A percentile compares a stretch with the other conserved stretches of the same genome.
These are phyloP conservation scores for Xerocomus nothofagi DNA, from an alignment of 1,284 basidiomycete species.

Conservation along the genomic window DNA sequence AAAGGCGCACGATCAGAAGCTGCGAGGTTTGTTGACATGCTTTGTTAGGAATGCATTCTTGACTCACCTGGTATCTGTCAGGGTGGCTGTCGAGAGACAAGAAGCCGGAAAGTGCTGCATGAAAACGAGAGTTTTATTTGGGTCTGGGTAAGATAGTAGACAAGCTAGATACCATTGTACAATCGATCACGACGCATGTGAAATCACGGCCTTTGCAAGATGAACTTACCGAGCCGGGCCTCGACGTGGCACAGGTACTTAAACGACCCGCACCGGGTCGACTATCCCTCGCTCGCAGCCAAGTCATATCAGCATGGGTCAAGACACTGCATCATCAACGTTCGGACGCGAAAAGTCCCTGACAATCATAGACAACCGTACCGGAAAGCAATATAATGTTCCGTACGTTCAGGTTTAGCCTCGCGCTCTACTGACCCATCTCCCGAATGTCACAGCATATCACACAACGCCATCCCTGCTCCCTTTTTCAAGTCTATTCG, in stretches of 20 bases:
- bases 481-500: slow-evolving; percentile 78
- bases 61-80: slow-evolving; percentile 15
- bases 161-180: slow-evolving; percentile 21
- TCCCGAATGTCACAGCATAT: slow-evolving; percentile 51
- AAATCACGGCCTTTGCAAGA: background rate
- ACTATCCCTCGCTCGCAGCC: background rate
- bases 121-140: background rate
- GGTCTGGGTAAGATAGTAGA: slow-evolving; percentile 6
- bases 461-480: slow-evolving; percentile 74
- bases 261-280: background rate
- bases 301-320: slow-evolving; percentile 26
- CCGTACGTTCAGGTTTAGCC: slow-evolving; percentile 52
- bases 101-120: slow-evolving; percentile 15
- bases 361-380: slow-evolving; percentile 80
- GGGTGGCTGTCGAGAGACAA: slow-evolving; percentile 44
- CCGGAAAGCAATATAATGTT: slow-evolving; percentile 73
- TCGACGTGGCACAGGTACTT: slow-evolving; percentile 8
- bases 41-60: background rate
- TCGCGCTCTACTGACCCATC: background rate
- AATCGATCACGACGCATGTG: slow-evolving; percentile 17
- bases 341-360: slow-evolving; percentile 44
- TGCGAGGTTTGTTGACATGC: slow-evolving; percentile 66
- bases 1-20: slow-evolving; percentile 62
- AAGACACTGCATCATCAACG: slow-evolving; percentile 23
- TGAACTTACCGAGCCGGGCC: slow-evolving; percentile 11